Percentiles rank a stretch among this genome's conserved stretches.
Conservation (phyloP, 163 green algal species). For the Smithsoniella earleae region DNA sequence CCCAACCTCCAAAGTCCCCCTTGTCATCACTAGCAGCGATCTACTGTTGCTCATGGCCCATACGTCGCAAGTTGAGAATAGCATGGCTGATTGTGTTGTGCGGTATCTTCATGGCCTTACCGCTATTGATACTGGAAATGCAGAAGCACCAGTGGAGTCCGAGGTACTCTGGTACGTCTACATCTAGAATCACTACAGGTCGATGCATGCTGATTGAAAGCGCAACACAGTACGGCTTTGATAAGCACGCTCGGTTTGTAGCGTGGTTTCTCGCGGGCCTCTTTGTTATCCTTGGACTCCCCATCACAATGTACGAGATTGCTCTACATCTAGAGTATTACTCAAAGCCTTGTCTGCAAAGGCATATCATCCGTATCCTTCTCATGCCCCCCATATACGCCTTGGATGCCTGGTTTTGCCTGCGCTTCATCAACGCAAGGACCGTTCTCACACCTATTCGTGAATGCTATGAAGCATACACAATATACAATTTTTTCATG, state of each 20-base stretch:
- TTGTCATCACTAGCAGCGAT: no score
- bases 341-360: conserved; percentile 77
- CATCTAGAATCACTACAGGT: conserved; percentile 8
- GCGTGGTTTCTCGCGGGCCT: conserved; percentile 85
- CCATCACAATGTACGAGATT: conserved; percentile 84
- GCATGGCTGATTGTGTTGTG: not conserved
- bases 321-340: conserved; percentile 93
- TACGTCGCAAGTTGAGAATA: not conserved
- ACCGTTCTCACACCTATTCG: conserved; percentile 77
- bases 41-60: conserved; percentile 11
- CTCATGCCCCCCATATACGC: conserved; percentile 80
- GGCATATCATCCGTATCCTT: conserved; percentile 75
- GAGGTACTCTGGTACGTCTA: conserved; percentile 18
- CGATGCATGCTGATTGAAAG: not conserved
- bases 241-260: conserved; percentile 31
- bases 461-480: conserved; percentile 90
- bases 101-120: not conserved
- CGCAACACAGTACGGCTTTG: no score
- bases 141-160: conserved; percentile 20
- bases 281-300: conserved; percentile 83
- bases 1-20: no score
- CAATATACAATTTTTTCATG: conserved; percentile 91
- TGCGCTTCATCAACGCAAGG: conserved; percentile 60
- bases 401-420: conserved; percentile 71
- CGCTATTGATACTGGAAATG: conserved; percentile 22